Conservation (phyloP, 2,329 filamentous ascomycete genomes). For the Penicillium sclerotigenum region DNA sequence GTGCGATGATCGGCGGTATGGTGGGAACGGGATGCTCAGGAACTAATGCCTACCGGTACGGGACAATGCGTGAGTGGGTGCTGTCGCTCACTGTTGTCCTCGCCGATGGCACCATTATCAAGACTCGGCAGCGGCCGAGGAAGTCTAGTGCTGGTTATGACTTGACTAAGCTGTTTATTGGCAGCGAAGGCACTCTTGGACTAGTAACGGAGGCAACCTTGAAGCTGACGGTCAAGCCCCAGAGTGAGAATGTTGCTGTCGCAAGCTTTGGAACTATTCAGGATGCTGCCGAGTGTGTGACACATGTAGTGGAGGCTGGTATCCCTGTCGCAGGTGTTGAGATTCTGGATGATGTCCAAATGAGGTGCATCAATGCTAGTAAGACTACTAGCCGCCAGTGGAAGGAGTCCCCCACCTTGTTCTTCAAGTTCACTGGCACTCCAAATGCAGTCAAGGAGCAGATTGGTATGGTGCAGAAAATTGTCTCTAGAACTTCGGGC, state of each 20-base stretch:
- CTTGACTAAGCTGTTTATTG: conserved; percentile 83
- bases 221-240: conserved; percentile 78
- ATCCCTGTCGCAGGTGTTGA: conserved; percentile 89
- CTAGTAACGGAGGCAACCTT: conserved; percentile 87
- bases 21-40: conserved; percentile 57
- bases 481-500: conserved; percentile 55
- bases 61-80: conserved; percentile 95
- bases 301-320: conserved; percentile 73
- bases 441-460: conserved; percentile 62
- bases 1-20: conserved; percentile 83
- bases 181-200: conserved; percentile 86
- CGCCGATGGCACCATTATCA: conserved; percentile 85
- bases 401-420: conserved; percentile 68
- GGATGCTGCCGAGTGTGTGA: conserved; percentile 73
- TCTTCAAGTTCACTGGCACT: conserved; percentile 72
- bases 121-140: conserved; percentile 80
- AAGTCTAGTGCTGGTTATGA: conserved; percentile 93
- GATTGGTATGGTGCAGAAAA: conserved; percentile 57
- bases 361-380: conserved; percentile 63
- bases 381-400: conserved; percentile 52
- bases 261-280: conserved; percentile 63
- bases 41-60: conserved; percentile 88
- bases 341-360: conserved; percentile 88
- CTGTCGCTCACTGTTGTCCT: conserved; percentile 81
- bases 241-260: conserved; percentile 77